Conservation (phyloP, 1,139 yeast species). For the Taphrina flavorubra region DNA sequence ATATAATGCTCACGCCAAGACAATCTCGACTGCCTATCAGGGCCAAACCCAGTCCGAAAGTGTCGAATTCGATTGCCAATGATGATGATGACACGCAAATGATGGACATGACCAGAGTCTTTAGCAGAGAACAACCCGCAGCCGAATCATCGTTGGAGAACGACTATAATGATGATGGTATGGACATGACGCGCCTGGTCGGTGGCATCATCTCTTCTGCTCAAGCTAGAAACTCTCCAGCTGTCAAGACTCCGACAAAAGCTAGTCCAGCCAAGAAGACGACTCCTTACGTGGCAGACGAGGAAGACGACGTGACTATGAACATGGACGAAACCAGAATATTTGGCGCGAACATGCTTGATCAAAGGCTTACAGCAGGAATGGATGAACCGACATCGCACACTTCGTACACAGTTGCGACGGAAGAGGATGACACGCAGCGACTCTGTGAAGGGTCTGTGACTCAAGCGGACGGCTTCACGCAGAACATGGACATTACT, state of each 20-base stretch:
- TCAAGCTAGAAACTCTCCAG: background rate
- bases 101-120: constrained; percentile 44
- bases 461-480: constrained; percentile 31
- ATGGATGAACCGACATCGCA: constrained; percentile 46
- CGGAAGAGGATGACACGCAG: constrained; percentile 33
- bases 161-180: constrained; percentile 41
- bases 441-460: constrained; percentile 41
- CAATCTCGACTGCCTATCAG: constrained; percentile 12
- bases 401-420: constrained; percentile 43
- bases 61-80: background rate
- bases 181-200: constrained; percentile 46
- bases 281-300: constrained; percentile 20
- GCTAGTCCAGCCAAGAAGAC: background rate
- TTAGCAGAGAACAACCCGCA: constrained; percentile 31
- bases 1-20: background rate
- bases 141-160: background rate
- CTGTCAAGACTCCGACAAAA: background rate
- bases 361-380: constrained; percentile 28
- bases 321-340: constrained; percentile 45
- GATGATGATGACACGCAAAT: constrained; percentile 35
- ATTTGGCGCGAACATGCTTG: constrained; percentile 20
- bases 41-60: background rate
- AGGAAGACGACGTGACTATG: constrained; percentile 13
- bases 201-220: constrained; percentile 39
- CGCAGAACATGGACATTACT: constrained; percentile 25